Evolutionary conservation across 2,329 filamentous ascomycete species (phyloP), one percentile per base, ranked within the genome.

Genomic region (Colletotrichum zoysiae): DNA sequence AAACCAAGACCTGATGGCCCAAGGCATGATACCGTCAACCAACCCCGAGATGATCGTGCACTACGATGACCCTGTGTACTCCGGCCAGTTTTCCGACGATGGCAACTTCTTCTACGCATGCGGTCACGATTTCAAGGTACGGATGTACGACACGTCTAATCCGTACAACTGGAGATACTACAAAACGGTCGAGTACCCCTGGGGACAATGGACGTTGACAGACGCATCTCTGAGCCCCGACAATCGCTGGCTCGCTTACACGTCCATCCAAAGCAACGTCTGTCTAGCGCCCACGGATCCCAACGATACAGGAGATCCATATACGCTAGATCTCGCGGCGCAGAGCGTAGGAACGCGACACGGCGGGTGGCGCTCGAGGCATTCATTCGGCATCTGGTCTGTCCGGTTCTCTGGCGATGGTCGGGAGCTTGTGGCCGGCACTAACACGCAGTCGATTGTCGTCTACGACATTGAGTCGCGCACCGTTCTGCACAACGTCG

Each of bases 111-210:
- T 98, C 84, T 98, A 95, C 79, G 91, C 92, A 7, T 96, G 93
- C 78, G 93, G 92, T 12, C 94, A 98, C 81, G 95, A 98, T 81
- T 97, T 97, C 83, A 92, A 91, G 76, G 95, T 99, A 12, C 92
- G 95, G 65, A 95, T 99, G 93, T 99, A 98, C 82, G 95, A 98
- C 80, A 98, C 96, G 0, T 95, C 93, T 1, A 97, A 98, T 76
- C 95, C 95, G 0, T 97, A 96, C 81, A 89, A 95, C 75, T 99
- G 96, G 96, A 92, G 92, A 79, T 95, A 97, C 81, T 98, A 98
- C 86, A 98, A 95, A 83, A 95, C 93, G 0, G 93, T 95, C 6
- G 84, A 86, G 38, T 97, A 96, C 80, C 94, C 94, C 0, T 93
- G 91, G 75, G 96, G 95, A 2, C 92, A 94, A 77, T 99, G 96